Evolutionary conservation across 2,329 filamentous ascomycete species (phyloP).

Genomic region (Cladosporium sp.): DNA sequence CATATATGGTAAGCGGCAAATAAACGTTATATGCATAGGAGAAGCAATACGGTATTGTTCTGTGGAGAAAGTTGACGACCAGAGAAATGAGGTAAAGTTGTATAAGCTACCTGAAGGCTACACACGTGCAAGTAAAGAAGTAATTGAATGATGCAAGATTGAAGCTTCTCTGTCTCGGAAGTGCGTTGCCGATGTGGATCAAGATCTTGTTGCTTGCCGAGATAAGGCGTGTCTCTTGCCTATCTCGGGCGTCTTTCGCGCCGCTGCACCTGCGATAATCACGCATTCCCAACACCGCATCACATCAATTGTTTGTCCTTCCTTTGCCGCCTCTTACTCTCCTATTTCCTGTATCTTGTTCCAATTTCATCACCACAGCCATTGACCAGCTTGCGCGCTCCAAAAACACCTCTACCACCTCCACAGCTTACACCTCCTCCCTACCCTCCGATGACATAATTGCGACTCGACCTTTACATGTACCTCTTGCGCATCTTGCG

Average conservation of each 20-base stretch:
- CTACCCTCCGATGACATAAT: constrained; percentile 10
- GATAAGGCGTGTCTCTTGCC: constrained; percentile 5
- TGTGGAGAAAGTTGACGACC: neutral
- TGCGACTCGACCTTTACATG: neutral
- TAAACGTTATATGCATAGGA: neutral
- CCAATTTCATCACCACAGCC: neutral
- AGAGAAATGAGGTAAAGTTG: neutral
- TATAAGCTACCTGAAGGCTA: neutral
- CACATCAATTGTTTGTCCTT: neutral
- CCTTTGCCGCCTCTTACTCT: neutral
- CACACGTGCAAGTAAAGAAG: neutral
- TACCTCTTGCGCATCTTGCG: neutral
- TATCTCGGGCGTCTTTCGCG: constrained; percentile 13
- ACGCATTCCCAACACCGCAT: constrained; percentile 4
- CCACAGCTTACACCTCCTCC: neutral
- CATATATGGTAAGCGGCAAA: neutral
- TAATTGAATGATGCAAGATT: neutral
- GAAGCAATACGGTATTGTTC: neutral
- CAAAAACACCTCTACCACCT: neutral
- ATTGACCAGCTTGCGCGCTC: neutral
- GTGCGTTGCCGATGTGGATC: neutral
- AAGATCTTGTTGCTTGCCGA: neutral
- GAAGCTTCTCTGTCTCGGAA: constrained; percentile 6
- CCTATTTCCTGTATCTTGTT: constrained; percentile 1
- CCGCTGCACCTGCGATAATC: neutral